These are phyloP conservation scores for Macadamia integrifolia DNA, from an alignment of 164 flowering plant species.

Conservation along the genomic window DNA sequence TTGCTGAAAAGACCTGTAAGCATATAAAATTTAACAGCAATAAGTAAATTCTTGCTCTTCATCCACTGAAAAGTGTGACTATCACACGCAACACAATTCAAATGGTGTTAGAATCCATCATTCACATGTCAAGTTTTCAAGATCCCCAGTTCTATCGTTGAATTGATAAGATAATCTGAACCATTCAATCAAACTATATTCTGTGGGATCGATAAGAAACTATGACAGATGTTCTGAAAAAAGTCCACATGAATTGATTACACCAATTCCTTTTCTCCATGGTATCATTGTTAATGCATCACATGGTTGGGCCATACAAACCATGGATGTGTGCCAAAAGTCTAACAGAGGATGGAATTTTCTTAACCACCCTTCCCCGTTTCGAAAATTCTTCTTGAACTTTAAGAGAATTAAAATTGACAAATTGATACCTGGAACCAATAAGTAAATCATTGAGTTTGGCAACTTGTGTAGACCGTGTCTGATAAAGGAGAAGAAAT, in stretches of 20 bases:
- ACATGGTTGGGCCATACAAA: background rate
- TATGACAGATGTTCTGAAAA: background rate
- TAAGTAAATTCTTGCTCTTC: background rate
- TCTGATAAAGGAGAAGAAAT: constrained; percentile 37
- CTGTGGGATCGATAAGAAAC: background rate
- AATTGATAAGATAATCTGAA: background rate
- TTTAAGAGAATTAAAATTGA: background rate
- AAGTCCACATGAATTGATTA: no score
- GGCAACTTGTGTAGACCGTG: constrained; percentile 91
- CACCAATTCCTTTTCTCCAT: no score
- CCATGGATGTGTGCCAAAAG: background rate
- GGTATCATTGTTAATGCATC: background rate
- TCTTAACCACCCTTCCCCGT: background rate
- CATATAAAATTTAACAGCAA: background rate
- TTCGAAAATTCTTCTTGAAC: background rate
- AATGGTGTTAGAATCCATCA: background rate
- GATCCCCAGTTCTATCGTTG: background rate
- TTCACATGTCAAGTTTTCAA: background rate
- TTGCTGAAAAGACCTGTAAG: constrained; percentile 89
- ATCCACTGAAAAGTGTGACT: background rate
- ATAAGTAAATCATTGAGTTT: constrained; percentile 69
- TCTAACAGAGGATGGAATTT: background rate
- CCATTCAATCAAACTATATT: constrained; percentile 3
- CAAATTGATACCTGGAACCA: constrained; percentile 72
- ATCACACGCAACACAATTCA: background rate